Percentiles rank a stretch among this genome's conserved stretches.
These are phyloP conservation scores for Macrolepiota fuliginosa DNA, from an alignment of 768 basidiomycete genomes.

Conservation along the genomic window DNA sequence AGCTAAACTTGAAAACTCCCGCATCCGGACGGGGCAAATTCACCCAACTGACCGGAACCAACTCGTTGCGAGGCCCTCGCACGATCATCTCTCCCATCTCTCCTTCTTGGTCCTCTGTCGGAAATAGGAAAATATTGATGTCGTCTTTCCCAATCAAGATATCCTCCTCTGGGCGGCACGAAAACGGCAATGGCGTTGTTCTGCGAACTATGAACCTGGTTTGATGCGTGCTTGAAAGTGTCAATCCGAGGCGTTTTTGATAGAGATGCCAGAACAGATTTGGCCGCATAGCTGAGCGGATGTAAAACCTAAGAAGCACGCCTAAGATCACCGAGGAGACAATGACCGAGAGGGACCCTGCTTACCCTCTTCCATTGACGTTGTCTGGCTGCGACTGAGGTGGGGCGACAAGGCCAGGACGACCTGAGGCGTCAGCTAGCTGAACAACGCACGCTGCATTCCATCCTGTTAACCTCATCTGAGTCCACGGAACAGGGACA, in stretches of 20 bases:
- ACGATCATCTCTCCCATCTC: not conserved
- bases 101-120: not conserved
- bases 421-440: not conserved
- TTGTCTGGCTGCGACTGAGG: not conserved
- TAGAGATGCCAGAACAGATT: not conserved
- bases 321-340: not conserved
- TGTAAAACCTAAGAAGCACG: not conserved
- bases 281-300: not conserved
- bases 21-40: not conserved
- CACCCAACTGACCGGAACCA: not conserved
- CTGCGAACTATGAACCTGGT: not conserved
- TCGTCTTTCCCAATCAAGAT: not conserved
- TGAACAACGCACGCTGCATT: not conserved
- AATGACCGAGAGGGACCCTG: not conserved
- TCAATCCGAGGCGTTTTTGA: not conserved
- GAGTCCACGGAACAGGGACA: not conserved
- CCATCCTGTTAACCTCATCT: not conserved
- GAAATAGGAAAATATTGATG: not conserved
- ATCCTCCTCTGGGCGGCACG: not conserved
- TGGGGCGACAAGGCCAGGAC: not conserved
- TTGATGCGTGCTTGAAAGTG: not conserved
- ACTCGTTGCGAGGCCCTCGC: not conserved
- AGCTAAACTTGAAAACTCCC: not conserved
- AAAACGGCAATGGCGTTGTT: not conserved
- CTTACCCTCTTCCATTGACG: not conserved